Percentiles rank a stretch among this genome's conserved stretches.
These are phyloP conservation scores for Immersiella caudata DNA, from an alignment of 495 filamentous ascomycete species.

Conservation along the genomic window DNA sequence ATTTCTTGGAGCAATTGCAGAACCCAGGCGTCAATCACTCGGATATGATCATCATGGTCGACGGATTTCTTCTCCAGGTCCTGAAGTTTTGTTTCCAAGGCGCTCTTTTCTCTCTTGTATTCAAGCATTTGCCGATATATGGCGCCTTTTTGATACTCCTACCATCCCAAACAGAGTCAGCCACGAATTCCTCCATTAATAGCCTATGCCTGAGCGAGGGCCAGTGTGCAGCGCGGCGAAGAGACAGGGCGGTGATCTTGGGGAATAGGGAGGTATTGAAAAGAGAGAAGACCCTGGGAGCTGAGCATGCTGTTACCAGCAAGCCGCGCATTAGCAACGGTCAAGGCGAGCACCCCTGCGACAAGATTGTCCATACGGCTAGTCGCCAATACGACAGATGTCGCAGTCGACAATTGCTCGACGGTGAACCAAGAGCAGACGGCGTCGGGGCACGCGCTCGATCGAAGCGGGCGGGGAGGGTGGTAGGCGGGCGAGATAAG, in stretches of 20 bases:
- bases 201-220: slow-evolving; percentile 25
- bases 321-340: slow-evolving; percentile 53
- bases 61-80: slow-evolving; percentile 73
- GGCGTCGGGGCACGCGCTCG: slow-evolving; percentile 20
- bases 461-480: slow-evolving; percentile 13
- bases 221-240: slow-evolving; percentile 36
- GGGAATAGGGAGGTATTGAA: slow-evolving; percentile 28
- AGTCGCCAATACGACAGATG: slow-evolving; percentile 24
- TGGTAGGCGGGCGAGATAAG: slow-evolving; percentile 24
- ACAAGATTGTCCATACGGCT: slow-evolving; percentile 29
- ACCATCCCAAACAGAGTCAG: slow-evolving; percentile 33
- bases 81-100: slow-evolving; percentile 72
- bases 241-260: slow-evolving; percentile 28
- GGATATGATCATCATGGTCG: slow-evolving; percentile 89
- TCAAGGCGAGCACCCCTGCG: slow-evolving; percentile 39
- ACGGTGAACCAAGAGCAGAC: slow-evolving; percentile 11
- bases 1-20: slow-evolving; percentile 89
- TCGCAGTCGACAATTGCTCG: slow-evolving; percentile 21
- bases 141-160: slow-evolving; percentile 97
- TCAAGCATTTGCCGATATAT: slow-evolving; percentile 97
- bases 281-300: slow-evolving; percentile 33
- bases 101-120: slow-evolving; percentile 85
- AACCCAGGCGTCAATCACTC: slow-evolving; percentile 89
- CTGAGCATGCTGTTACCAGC: slow-evolving; percentile 47
- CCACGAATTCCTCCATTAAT: slow-evolving; percentile 32